phyloP scores from a whole-genome alignment of 768 basidiomycete species.

The Pisolithus marmoratus region DNA sequence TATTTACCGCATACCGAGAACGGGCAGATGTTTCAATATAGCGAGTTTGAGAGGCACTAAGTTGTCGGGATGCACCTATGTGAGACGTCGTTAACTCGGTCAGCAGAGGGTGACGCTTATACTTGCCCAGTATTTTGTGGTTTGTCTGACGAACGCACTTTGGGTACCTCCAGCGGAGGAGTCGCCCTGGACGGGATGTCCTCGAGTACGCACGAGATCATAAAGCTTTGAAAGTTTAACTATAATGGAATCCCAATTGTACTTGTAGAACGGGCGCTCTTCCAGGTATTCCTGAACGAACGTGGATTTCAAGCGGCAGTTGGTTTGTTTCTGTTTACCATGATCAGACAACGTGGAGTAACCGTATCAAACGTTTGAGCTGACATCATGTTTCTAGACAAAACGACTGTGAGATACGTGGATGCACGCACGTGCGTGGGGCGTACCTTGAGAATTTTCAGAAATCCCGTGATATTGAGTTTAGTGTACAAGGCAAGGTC shows the following conservation, averaged over 20 bases:
- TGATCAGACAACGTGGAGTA: conserved; percentile 6
- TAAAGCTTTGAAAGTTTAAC: conserved; percentile 94
- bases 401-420: conserved; percentile 5
- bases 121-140: conserved; percentile 96
- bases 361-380: conserved; percentile 2
- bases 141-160: conserved; percentile 97
- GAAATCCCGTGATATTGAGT: conserved; percentile 96
- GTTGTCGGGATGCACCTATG: conserved; percentile 84
- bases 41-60: conserved; percentile 90
- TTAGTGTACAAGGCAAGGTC: conserved; percentile 92
- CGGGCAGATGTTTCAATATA: conserved; percentile 87
- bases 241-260: conserved; percentile 93
- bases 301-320: conserved; percentile 69
- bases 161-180: conserved; percentile 91
- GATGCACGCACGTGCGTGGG: neutral
- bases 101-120: neutral
- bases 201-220: conserved; percentile 90
- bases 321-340: conserved; percentile 81
- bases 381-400: conserved; percentile 86
- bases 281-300: conserved; percentile 92
- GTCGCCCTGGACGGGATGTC: conserved; percentile 92
- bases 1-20: conserved; percentile 61
- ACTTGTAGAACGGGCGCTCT: conserved; percentile 93
- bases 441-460: conserved; percentile 91
- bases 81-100: conserved; percentile 1